Evolutionary conservation across 2,329 filamentous ascomycete species (phyloP).

Genomic region (Ceratocystis ficicola): DNA sequence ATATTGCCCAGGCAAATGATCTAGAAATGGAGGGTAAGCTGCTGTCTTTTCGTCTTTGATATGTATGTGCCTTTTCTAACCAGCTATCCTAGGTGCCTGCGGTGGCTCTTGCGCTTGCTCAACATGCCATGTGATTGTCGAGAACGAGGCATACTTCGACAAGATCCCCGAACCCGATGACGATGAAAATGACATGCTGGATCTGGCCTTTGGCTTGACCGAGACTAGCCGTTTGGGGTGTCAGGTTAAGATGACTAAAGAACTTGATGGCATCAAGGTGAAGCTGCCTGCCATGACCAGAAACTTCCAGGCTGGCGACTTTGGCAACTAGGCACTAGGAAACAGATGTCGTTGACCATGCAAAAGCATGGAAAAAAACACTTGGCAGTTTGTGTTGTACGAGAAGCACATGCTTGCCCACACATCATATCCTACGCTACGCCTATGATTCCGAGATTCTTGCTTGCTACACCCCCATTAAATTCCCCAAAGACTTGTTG

Average conservation of each 20-base stretch:
- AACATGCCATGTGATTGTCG: constrained; percentile 81
- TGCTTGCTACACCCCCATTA: not conserved
- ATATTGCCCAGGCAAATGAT: constrained; percentile 89
- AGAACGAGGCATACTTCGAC: constrained; percentile 60
- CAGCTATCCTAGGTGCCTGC: constrained; percentile 51
- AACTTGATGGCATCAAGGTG: constrained; percentile 75
- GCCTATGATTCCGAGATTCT: not conserved
- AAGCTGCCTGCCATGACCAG: constrained; percentile 85
- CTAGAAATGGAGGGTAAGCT: constrained; percentile 81
- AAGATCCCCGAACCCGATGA: constrained; percentile 66
- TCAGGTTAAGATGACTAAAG: constrained; percentile 83
- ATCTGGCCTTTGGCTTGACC: constrained; percentile 78
- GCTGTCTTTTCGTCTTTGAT: not conserved
- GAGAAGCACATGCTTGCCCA: not conserved
- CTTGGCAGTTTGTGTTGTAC: not conserved
- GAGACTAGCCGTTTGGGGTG: constrained; percentile 77
- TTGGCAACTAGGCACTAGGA: constrained; percentile 35
- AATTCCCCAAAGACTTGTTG: not conserved
- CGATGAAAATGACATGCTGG: constrained; percentile 82
- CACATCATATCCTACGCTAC: not conserved
- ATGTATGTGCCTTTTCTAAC: not conserved
- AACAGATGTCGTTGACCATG: not conserved
- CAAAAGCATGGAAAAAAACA: not conserved
- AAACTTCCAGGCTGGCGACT: constrained; percentile 92
- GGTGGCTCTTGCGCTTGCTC: constrained; percentile 89